Evolutionary conservation across 306 rosid genomes (phyloP).

Genomic region (Leucaena leucocephala): DNA sequence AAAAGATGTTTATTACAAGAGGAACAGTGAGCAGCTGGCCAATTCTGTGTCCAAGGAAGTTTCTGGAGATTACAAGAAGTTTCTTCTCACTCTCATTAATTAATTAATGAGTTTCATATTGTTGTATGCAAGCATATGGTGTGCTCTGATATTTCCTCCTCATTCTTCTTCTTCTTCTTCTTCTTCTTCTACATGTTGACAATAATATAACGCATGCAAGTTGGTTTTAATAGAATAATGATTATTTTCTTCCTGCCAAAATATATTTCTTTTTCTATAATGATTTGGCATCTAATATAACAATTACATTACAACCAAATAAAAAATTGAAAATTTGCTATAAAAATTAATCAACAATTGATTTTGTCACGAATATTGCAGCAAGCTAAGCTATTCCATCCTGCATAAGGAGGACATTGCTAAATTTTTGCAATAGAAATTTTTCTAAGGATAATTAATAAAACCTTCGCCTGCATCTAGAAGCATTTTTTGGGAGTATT

Average conservation of each 20-base stretch:
- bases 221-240: background rate
- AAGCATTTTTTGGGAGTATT: background rate
- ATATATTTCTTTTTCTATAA: background rate
- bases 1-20: slow-evolving; percentile 72
- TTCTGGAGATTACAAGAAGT: slow-evolving; percentile 73
- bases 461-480: background rate
- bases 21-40: slow-evolving; percentile 71
- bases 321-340: no score
- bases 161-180: no score
- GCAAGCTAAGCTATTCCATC: no score
- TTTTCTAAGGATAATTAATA: background rate
- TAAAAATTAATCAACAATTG: no score
- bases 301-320: no score
- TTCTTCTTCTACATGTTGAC: no score
- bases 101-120: background rate
- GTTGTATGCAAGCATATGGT: background rate
- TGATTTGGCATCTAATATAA: no score
- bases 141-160: background rate
- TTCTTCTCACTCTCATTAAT: slow-evolving; percentile 62
- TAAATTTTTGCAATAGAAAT: no score
- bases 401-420: no score
- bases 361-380: no score
- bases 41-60: slow-evolving; percentile 65
- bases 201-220: background rate
- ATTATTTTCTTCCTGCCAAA: background rate